Evolutionary conservation across 768 basidiomycete genomes (phyloP).

Genomic region (Russula foetens): DNA sequence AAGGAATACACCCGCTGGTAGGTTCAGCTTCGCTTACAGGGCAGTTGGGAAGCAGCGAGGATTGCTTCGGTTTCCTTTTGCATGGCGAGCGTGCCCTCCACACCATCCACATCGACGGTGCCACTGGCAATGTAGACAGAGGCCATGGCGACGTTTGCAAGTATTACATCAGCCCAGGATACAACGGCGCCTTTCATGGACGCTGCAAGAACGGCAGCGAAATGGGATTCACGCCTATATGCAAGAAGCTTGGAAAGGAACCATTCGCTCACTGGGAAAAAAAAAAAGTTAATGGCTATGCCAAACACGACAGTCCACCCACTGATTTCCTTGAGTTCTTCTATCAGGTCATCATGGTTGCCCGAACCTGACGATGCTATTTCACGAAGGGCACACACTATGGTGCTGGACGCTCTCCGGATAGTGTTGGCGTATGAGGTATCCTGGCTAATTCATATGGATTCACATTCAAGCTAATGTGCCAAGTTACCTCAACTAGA

Average conservation of each 20-base stretch:
- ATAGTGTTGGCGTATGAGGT: conserved; percentile 5
- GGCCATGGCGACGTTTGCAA: conserved; percentile 44
- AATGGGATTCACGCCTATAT: conserved; percentile 42
- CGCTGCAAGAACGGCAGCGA: conserved; percentile 29
- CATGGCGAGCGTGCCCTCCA: conserved; percentile 27
- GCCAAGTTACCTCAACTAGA: conserved; percentile 4
- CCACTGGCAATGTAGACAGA: conserved; percentile 28
- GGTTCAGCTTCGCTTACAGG: conserved; percentile 34
- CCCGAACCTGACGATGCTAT: background rate
- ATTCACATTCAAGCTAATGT: conserved; percentile 13
- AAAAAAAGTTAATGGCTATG: background rate
- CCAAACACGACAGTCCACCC: background rate
- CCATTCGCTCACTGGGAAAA: background rate
- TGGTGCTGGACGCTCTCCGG: background rate
- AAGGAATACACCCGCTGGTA: background rate
- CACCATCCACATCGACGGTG: background rate
- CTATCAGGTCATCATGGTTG: background rate
- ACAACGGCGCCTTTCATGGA: background rate
- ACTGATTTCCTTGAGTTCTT: conserved; percentile 6
- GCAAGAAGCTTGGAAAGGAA: conserved; percentile 35
- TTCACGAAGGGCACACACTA: background rate
- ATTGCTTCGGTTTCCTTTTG: conserved; percentile 45
- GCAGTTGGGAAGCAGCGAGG: conserved; percentile 59
- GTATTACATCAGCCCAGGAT: conserved; percentile 58
- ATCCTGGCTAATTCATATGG: conserved; percentile 4